Evolutionary conservation across 805 yeast species (phyloP).

Genomic region (Torulaspora delbrueckii): DNA sequence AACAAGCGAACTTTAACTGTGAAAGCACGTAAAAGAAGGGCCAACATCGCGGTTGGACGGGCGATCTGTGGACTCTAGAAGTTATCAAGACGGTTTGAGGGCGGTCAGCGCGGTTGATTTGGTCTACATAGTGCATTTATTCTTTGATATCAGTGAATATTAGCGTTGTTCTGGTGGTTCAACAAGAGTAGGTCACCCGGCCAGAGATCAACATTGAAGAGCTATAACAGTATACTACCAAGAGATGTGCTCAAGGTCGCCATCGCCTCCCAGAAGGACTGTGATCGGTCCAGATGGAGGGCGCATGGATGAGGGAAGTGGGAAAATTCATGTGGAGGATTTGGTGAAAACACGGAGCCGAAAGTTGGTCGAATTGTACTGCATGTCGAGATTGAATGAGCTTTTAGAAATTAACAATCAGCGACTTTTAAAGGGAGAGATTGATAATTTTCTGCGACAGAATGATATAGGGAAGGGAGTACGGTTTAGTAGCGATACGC

Average conservation of each 20-base stretch:
- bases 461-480: slow-evolving; percentile 49
- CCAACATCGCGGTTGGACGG: slow-evolving; percentile 1
- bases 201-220: background rate
- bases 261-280: slow-evolving; percentile 15
- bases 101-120: background rate
- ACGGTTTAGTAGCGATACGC: slow-evolving; percentile 34
- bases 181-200: slow-evolving; percentile 8
- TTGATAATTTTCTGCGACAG: slow-evolving; percentile 45
- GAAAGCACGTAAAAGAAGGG: background rate
- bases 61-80: background rate
- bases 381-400: slow-evolving; percentile 50
- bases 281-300: slow-evolving; percentile 5
- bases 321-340: slow-evolving; percentile 22
- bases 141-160: background rate
- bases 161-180: background rate
- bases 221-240: background rate
- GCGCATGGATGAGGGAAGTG: slow-evolving; percentile 5
- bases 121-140: background rate
- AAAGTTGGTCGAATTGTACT: slow-evolving; percentile 57
- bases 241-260: slow-evolving; percentile 15
- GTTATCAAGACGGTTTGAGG: background rate
- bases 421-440: slow-evolving; percentile 37
- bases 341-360: slow-evolving; percentile 50
- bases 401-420: slow-evolving; percentile 40
- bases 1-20: background rate